Evolutionary conservation across 495 filamentous ascomycete species (phyloP), one percentile per base, ranked within the genome.

Genomic region (Xylaria scruposa): DNA sequence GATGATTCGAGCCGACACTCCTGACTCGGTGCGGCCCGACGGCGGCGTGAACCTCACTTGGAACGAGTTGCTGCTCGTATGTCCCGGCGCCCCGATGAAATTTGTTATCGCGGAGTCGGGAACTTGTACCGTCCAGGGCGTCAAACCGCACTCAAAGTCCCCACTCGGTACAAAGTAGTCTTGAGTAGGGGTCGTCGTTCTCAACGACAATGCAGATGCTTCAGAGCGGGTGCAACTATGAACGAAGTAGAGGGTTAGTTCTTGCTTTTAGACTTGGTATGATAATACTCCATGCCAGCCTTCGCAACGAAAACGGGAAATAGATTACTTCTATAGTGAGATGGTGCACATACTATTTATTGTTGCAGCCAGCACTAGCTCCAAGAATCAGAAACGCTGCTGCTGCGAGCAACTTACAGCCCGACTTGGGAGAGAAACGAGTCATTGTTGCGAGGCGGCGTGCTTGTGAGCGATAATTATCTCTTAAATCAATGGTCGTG

Each of bases 91-190:
- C 13, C 58, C 53, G 31, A 61, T 49, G 59, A 73, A 70, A 15
- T 67, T 36, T 5, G 53, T 62, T 21, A 64, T 59, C 38, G 59
- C 53, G 3, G 62, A 24, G 46, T 77, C 75, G n/a, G 70, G 70
- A 8, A 73, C 66, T 42, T 75, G 53, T 36, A 72, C 51, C 4
- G 51, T 70, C 76, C 76, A 78, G 0, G 75, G 70, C 6, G 67
- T 67, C 21, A 70, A 15, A 0, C 63, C 70, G 26, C 76, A 78
- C 49, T 78, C 76, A 38, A 78, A 78, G 36, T 77, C 76, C 7
- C 76, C 73, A 54, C 75, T 68, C 6, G 70, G 46, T 19, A 78
- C 17, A 53, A 70, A 63, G 46, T 40, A 62, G 36, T 63, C 54
- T 78, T 73, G 59, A 10, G 59, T 62, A 1, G 31, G 67, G 21